Evolutionary conservation across 805 yeast genomes (phyloP), one percentile per base, ranked within the genome.

Genomic region (Lachancea nothofagi): DNA sequence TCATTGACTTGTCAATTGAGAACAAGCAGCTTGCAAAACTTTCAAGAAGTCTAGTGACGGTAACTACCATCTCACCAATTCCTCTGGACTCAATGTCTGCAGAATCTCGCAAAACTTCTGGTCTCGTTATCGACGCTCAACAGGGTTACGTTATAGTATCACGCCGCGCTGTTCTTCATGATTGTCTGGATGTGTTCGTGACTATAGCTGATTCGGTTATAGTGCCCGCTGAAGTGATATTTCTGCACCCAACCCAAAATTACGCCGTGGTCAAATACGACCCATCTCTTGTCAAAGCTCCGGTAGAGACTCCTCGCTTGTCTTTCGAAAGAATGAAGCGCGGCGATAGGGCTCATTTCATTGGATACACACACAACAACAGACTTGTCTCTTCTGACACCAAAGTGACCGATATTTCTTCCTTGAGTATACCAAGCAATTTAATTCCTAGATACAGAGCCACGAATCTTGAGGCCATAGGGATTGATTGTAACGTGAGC

Each of bases 201-300:
- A 78, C 89, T 2, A 76, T 89, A 55, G 95, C 96, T 3, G 96
- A 89, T 47, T 82, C 95, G 1, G 75, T 85, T 17, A 77, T 80
- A 47, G 72, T 88, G 10, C 86, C 94, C 0, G 96, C 82, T 1
- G 70, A 77, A 46, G 93, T 88, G 19, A 78, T 78, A 17, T 89
- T 87, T 51, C 65, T 86, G 53, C 96, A 88, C 57, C 96, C 97
- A 24, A 77, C 85, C 26, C 85, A 82, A 50, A 88, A 88, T 50
- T 88, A 83, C 60, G 88, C 94, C 1, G 76, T 88, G 41, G 69
- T 89, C 19, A 76, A 84, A 57, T 89, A 86, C 59, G 95, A 89
- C 56, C 87, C 96, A 7, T 53, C 67, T 4, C 64, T 86, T 36
- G 81, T 89, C 12, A 58, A 72, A 17, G 89, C 95, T 2, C 83